These are phyloP conservation scores for Botrytis medusae DNA, from an alignment of 2,329 filamentous ascomycete species.

Conservation along the genomic window DNA sequence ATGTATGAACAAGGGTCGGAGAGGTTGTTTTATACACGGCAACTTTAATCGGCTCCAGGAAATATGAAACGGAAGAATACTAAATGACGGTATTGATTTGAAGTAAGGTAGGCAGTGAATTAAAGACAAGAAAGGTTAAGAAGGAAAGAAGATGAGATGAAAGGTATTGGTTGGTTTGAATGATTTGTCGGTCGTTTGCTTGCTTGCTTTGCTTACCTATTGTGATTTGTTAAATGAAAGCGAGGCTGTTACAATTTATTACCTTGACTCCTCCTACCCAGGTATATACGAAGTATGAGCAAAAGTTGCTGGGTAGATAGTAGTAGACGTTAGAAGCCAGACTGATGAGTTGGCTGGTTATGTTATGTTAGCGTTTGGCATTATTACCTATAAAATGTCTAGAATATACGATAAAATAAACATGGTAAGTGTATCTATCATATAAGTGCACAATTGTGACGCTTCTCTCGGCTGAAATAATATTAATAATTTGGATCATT, in stretches of 20 bases:
- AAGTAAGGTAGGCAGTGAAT: neutral
- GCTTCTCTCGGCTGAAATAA: constrained; percentile 9
- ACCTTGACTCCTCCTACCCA: neutral
- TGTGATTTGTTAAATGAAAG: neutral
- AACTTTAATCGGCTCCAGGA: neutral
- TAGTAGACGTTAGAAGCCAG: neutral
- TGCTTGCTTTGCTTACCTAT: neutral
- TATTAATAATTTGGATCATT: neutral
- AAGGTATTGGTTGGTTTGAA: neutral
- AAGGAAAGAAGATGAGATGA: neutral
- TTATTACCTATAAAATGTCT: neutral
- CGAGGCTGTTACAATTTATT: neutral
- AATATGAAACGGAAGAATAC: neutral
- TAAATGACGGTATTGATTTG: neutral
- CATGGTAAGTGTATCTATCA: neutral
- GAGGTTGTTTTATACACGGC: neutral
- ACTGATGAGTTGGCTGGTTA: neutral
- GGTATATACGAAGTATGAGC: neutral
- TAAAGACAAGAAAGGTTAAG: neutral
- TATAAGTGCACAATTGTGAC: no score
- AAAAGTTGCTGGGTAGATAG: neutral
- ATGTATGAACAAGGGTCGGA: neutral
- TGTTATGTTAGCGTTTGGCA: neutral
- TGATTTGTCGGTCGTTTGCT: neutral
- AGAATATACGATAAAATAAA: neutral